A percentile compares a stretch with the other conserved stretches of the same genome.
These are phyloP conservation scores for Zygotorulaspora chibaensis DNA, from an alignment of 805 yeast species.

Conservation along the genomic window DNA sequence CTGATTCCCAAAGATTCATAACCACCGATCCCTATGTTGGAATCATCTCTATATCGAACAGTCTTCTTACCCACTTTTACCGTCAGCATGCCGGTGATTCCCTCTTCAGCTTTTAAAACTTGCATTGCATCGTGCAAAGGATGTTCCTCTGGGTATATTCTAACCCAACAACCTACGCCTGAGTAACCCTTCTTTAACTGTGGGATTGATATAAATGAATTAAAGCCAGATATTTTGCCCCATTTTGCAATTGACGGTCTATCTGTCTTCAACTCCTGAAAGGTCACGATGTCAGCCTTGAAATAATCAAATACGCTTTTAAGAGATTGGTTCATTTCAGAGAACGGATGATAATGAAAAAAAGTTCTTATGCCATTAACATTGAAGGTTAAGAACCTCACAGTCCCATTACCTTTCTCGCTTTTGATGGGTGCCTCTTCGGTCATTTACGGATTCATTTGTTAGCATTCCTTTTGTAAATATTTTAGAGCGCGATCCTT, in stretches of 20 bases:
- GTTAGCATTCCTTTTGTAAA: no score
- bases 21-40: conserved; percentile 57
- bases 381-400: conserved; percentile 69
- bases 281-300: conserved; percentile 70
- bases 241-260: conserved; percentile 43
- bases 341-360: conserved; percentile 84
- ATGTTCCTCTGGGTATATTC: conserved; percentile 47
- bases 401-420: conserved; percentile 3
- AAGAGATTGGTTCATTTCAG: conserved; percentile 37
- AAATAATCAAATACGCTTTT: conserved; percentile 47
- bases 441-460: conserved; percentile 4
- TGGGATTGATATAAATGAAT: conserved; percentile 68
- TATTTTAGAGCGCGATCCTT: no score
- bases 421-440: background rate
- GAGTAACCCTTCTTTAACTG: conserved; percentile 71
- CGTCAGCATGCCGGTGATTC: conserved; percentile 64
- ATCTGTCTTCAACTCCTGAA: conserved; percentile 79
- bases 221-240: conserved; percentile 52
- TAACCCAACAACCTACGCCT: conserved; percentile 83
- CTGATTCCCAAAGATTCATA: conserved; percentile 43
- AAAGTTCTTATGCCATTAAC: conserved; percentile 81
- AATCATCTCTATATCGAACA: conserved; percentile 24
- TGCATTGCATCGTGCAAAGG: conserved; percentile 39
- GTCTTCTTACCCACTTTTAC: conserved; percentile 21
- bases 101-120: conserved; percentile 81